These are phyloP conservation scores for Tricholoma flavovirens DNA, from an alignment of 768 basidiomycete species.

Conservation along the genomic window DNA sequence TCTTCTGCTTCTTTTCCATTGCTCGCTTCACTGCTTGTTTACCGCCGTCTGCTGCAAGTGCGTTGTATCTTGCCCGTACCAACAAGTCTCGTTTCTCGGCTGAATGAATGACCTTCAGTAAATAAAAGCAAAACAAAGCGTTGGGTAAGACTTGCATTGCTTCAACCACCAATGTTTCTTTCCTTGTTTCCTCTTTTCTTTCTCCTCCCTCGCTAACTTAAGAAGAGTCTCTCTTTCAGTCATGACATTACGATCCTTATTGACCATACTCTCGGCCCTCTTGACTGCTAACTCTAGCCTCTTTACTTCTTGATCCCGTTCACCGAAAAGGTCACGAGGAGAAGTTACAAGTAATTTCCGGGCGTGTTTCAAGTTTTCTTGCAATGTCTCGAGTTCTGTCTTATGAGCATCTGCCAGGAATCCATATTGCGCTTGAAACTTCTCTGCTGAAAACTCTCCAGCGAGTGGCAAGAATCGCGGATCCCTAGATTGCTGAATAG, in stretches of 20 bases:
- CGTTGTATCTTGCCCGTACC: slow-evolving; percentile 71
- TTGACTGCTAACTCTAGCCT: slow-evolving; percentile 71
- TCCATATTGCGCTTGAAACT: slow-evolving; percentile 64
- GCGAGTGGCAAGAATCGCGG: slow-evolving; percentile 77
- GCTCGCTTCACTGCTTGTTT: slow-evolving; percentile 79
- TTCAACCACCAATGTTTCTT: slow-evolving; percentile 88
- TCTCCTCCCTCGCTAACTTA: slow-evolving; percentile 51
- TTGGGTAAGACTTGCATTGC: slow-evolving; percentile 43
- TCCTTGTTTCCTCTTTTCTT: slow-evolving; percentile 62
- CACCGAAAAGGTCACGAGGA: slow-evolving; percentile 51
- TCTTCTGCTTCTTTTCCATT: slow-evolving; percentile 85
- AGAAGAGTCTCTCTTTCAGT: slow-evolving; percentile 66
- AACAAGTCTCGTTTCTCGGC: slow-evolving; percentile 76
- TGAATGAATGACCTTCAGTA: slow-evolving; percentile 35
- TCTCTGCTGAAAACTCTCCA: slow-evolving; percentile 59
- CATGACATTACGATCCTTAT: slow-evolving; percentile 61
- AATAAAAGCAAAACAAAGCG: slow-evolving; percentile 2
- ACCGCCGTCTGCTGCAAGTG: slow-evolving; percentile 71
- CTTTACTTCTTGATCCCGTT: slow-evolving; percentile 62
- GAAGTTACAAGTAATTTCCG: slow-evolving; percentile 56
- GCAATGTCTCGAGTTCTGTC: slow-evolving; percentile 59
- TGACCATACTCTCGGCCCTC: slow-evolving; percentile 70
- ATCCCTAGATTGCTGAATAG: slow-evolving; percentile 66
- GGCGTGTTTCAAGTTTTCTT: slow-evolving; percentile 62
- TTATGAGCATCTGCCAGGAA: slow-evolving; percentile 67